Evolutionary conservation across 108 stramenopile species (phyloP), one percentile per base, ranked within the genome.

Genomic region (Skeletonema grethae): DNA sequence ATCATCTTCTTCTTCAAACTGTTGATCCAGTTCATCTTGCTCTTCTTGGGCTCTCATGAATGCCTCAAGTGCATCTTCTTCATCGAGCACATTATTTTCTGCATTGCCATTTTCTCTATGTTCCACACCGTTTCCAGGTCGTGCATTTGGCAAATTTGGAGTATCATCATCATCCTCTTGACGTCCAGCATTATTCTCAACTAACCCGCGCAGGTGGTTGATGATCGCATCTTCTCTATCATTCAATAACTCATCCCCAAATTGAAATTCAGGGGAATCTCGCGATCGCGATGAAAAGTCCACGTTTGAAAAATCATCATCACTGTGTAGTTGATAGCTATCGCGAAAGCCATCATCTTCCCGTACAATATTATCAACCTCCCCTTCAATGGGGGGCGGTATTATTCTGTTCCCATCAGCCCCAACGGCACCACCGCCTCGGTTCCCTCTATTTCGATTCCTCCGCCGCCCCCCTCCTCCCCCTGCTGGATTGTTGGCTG

Each of bases 61-160:
- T 39, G 61, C 66, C 25, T 79, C 84, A 55, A 67, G 57, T 2
- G 79, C 77, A 29, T 82, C 84, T 68, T 87, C 86, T 13, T 82
- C 78, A 4, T 79, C 56, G 34, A 39, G 0, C 4, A 29, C 65
- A 56, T 67, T 50, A 56, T 55, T 8, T 5, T 18, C 28, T 11
- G 1, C 22, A 43, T 24, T 34, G 7, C 3, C 1, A 34, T 34
- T 34, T 34, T 34, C 32, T 7, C 32, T 5, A n/a, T n/a, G n/a
- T n/a, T n/a, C n/a, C n/a, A n/a, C n/a, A 34, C 7, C 6, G 5
- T 34, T 7, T 7, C 6, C 32, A 5, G 32, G 32, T 34, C 3
- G 32, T 34, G 32, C 32, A 5, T 7, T 34, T 34, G 32, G 32
- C 3, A 28, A 28, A 28, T 1, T 28, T 28, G 25, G 25, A 28